Base-by-base conservation (phyloP, 1,139 yeast species). In the Geotrichum klebahnii region DNA sequence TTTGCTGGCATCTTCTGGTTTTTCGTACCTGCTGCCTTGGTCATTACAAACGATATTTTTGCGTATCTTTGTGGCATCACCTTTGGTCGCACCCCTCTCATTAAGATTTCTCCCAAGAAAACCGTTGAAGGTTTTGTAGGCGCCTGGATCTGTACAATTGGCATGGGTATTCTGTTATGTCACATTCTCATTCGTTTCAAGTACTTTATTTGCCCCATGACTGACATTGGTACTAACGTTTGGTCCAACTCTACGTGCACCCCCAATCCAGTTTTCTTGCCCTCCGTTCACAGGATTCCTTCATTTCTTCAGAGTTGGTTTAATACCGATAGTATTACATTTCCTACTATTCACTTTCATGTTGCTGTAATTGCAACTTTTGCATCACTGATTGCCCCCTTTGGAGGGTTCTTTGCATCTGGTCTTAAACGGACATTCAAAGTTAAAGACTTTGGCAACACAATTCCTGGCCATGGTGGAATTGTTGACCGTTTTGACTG, bases 381-480 rank as follows among this genome's bases (percentile, higher is more conserved):
- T 75, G 97, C 98, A 5, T 90, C 97, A 1, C 76, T 92, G 58
- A 84, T 92, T 67, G 98, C 98, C 1, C 98, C 98, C 53, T 92
- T 92, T 66, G 98, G 98, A 50, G 98, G 98, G 0, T 92, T 92
- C 68, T 92, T 92, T 61, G 97, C 97, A 2, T 84, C 95, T 48
- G 98, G 98, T n/a, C 76, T 94, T 61, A 92, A 92, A 72, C 81
- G 98, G 68, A 89, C 97, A n/a, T 90, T 92, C 72, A 86, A 94
- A 62, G 90, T 90, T 52, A 87, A 87, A 69, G 96, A 87, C 67
- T 87, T 87, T 63, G 96, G 95, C 55, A 89, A 86, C 64, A 85
- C 95, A 16, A 87, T 87, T 57, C 96, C 96, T 9, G 98, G 98
- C 35, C 98, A 92, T 65, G 98, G 98, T 55, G 98, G 98, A 58